These are phyloP conservation scores for Evansstolkia leycettana DNA, from an alignment of 495 filamentous ascomycete species.

Conservation along the genomic window DNA sequence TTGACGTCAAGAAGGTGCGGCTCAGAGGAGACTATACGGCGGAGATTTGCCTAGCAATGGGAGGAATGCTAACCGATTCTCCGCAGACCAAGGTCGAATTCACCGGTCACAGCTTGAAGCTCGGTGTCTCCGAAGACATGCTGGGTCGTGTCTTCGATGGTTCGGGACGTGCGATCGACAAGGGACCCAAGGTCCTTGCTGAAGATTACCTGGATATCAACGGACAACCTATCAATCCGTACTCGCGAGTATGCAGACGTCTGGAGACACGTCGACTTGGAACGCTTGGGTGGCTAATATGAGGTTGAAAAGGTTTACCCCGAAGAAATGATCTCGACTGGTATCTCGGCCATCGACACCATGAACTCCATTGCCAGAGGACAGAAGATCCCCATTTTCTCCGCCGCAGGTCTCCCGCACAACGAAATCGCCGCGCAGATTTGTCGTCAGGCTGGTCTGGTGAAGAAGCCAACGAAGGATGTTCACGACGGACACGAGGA, in stretches of 20 bases:
- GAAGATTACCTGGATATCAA: slow-evolving; percentile 99
- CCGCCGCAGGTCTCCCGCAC: slow-evolving; percentile 92
- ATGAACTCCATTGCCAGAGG: slow-evolving; percentile 99
- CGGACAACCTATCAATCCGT: slow-evolving; percentile 97
- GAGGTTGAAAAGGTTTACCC: slow-evolving; percentile 63
- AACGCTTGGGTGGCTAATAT: slow-evolving; percentile 8
- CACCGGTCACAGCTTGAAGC: slow-evolving; percentile 89
- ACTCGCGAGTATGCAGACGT: slow-evolving; percentile 62
- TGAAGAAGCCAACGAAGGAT: slow-evolving; percentile 81
- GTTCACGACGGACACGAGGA: slow-evolving; percentile 96
- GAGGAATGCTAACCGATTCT: slow-evolving; percentile 12
- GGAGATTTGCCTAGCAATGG: neutral
- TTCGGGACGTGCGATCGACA: slow-evolving; percentile 93
- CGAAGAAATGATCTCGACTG: slow-evolving; percentile 99
- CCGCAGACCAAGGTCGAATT: slow-evolving; percentile 87
- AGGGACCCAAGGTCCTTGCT: slow-evolving; percentile 94
- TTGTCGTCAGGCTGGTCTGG: slow-evolving; percentile 88
- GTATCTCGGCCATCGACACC: slow-evolving; percentile 98
- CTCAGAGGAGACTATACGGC: neutral
- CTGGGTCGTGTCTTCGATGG: slow-evolving; percentile 97
- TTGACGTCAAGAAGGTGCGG: slow-evolving; percentile 93
- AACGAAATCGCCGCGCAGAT: slow-evolving; percentile 99
- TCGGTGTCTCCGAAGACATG: slow-evolving; percentile 99
- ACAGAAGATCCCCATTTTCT: slow-evolving; percentile 99
- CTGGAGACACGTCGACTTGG: neutral